Evolutionary conservation across 495 filamentous ascomycete genomes (phyloP).

Genomic region (Xylaria intraflava): DNA sequence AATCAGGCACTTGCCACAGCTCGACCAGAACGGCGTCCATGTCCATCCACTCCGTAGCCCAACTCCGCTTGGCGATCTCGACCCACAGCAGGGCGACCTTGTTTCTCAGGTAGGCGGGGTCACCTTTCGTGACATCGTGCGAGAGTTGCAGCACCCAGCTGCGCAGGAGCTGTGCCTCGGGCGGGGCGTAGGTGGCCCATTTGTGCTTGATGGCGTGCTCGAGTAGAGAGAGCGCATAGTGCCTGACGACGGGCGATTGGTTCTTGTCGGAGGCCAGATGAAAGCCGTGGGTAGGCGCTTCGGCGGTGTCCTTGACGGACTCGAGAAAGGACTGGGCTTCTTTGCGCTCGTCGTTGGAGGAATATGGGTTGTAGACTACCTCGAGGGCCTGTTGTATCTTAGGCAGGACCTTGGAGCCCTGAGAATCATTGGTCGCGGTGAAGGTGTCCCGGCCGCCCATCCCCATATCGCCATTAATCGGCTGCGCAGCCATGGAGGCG

Average conservation of each 20-base stretch:
- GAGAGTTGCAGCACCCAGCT: constrained; percentile 72
- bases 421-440: constrained; percentile 10
- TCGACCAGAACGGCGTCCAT: constrained; percentile 82
- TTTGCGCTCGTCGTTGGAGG: constrained; percentile 74
- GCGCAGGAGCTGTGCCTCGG: constrained; percentile 59
- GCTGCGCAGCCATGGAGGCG: constrained; percentile 17
- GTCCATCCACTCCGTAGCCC: constrained; percentile 84
- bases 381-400: constrained; percentile 77
- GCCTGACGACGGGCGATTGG: constrained; percentile 74
- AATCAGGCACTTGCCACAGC: constrained; percentile 63
- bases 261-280: constrained; percentile 64
- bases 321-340: constrained; percentile 81
- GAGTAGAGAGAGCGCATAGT: constrained; percentile 86
- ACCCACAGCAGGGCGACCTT: constrained; percentile 96
- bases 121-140: constrained; percentile 59
- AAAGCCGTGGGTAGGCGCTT: constrained; percentile 82
- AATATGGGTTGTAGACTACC: constrained; percentile 75
- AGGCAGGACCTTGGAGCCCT: constrained; percentile 29
- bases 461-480: constrained; percentile 28
- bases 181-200: constrained; percentile 61
- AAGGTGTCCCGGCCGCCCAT: constrained; percentile 22
- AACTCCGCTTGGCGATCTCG: constrained; percentile 86
- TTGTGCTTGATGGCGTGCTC: constrained; percentile 81
- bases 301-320: constrained; percentile 63
- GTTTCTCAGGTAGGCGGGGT: constrained; percentile 80